Conservation (phyloP, 225 moss, liverwort and hornwort species). For the Thuidium tamariscinum region DNA sequence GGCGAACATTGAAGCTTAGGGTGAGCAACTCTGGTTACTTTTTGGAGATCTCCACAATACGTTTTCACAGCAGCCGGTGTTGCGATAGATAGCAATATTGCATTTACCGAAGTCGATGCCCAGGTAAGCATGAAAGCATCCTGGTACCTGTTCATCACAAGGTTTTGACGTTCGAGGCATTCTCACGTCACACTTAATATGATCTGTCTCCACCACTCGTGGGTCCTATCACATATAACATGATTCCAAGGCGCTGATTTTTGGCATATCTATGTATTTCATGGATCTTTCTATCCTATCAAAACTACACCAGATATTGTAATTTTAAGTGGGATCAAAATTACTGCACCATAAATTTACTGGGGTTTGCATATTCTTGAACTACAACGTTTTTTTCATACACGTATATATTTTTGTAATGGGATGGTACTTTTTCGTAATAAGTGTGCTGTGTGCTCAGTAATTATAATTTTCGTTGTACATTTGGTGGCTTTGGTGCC, state of each 20-base stretch:
- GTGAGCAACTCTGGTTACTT: not conserved
- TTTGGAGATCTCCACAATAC: not conserved
- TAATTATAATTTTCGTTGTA: not conserved
- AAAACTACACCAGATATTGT: not conserved
- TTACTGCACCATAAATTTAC: not conserved
- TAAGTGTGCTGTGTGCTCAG: not conserved
- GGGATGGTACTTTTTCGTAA: no score
- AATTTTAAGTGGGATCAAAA: not conserved
- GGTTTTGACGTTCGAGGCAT: constrained; percentile 20
- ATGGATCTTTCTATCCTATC: not conserved
- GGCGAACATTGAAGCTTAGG: not conserved
- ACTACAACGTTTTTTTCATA: not conserved
- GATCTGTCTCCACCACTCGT: not conserved
- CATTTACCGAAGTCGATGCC: not conserved
- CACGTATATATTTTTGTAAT: not conserved
- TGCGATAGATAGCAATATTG: not conserved
- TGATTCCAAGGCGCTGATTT: not conserved
- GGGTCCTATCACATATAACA: not conserved
- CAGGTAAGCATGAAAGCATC: not conserved
- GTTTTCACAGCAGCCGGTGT: not conserved
- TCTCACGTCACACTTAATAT: not conserved
- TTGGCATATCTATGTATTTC: not conserved
- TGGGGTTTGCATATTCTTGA: not conserved
- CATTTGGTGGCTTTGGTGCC: not conserved
- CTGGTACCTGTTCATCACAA: not conserved